Base-by-base conservation (phyloP, 179 eudicot species). In the Patellifolia procumbens region DNA sequence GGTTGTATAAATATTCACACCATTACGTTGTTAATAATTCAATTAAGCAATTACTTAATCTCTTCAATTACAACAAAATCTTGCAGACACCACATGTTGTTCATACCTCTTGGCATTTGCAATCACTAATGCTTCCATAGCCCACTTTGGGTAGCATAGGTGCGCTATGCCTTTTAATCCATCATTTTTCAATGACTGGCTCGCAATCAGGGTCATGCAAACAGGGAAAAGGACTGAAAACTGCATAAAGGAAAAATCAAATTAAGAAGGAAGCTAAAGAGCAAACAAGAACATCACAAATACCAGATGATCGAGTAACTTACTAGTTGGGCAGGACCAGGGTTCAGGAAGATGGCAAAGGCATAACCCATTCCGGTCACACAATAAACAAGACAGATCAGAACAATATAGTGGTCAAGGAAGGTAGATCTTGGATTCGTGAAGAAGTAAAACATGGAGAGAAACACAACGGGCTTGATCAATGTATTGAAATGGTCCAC, bases 371-470 rank as follows among this genome's bases (percentile, higher is more conserved):
- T 87, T 64, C 99, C 99, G 63, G 98, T 93, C 39, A 95, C 98
- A 65, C 98, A 91, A 75, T 95, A 93, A 15, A 93, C 97, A 35
- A 93, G 94, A 86, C 91, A 88, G 61, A 91, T 65, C 80, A 93
- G 71, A 77, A 95, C 86, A 61, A 80, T 49, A 74, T 91, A 95
- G 72, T 90, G 90, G 78, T 90, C 93, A 5, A 49, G 45, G 73
- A 95, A 93, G 59, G 91, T 71, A 46, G 99, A 95, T 76, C 99
- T 83, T 17, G 99, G 97, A 75, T 88, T 93, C 80, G 87, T 91
- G 85, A 95, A 93, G 86, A 91, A 95, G 79, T 93, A 95, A 83
- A 91, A 95, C 98, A 91, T 90, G 22, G 97, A 91, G 24, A 95
- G 97, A 81, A 85, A 95, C 71, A 93, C 95, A 74, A 86, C 75